Evolutionary conservation across 331 rosid genomes (phyloP), one percentile per base, ranked within the genome.

Genomic region (Erythrophleum ivorense): DNA sequence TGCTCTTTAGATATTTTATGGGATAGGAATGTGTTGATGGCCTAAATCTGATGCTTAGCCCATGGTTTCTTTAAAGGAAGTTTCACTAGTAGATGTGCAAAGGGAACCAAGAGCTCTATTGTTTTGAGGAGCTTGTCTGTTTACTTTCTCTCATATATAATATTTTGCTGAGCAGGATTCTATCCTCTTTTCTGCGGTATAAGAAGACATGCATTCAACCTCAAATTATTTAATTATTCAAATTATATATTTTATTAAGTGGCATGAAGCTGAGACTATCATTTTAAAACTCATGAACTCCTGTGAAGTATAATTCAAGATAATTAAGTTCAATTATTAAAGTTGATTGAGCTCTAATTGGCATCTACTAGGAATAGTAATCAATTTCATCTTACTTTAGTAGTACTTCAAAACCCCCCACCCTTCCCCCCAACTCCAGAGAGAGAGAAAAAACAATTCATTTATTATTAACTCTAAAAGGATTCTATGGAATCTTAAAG

Each of bases 171-270:
- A 62, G 15, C 15, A 59, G 68, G 68, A 31, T 13, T 31, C 13
- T 31, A 62, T 31, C 68, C 18, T 62, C 68, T 29, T 14, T 59
- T 59, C 66, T 29, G 14, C 21, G 64, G 33, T 54, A n/a, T 54
- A 16, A 66, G 29, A 78, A 60, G 67, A 62, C 73, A 52, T 31
- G 66, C 11, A 62, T 79, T 80, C 33, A 62, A 83, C 50, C 74
- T 74, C 58, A 53, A 24, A 75, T 57, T 29, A 73, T 72, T 57
- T 68, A 67, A 33, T 78, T 41, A 57, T 43, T 79, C 31, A 79
- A 46, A 81, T 79, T 60, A 50, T 33, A n/a, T 53, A 13, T 29
- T 75, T 64, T 68, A 57, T 65, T 16, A 52, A 46, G 77, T 43
- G 76, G 19, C 43, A 38, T 36, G 43, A 75, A 79, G 68, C 81